Evolutionary conservation across 2,329 filamentous ascomycete genomes (phyloP), one percentile per base, ranked within the genome.

Genomic region (Beauveria sp.): DNA sequence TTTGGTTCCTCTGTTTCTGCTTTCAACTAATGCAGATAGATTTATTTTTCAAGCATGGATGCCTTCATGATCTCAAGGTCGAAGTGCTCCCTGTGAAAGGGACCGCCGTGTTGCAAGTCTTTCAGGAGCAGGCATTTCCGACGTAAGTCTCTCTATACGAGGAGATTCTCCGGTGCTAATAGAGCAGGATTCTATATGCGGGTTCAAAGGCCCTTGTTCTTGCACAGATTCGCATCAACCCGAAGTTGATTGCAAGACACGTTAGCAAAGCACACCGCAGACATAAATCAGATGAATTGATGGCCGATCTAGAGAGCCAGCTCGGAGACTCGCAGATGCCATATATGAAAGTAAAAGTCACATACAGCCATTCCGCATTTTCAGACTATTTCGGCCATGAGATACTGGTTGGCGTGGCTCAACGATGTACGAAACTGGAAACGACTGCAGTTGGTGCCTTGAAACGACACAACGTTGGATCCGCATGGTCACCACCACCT

Each of bases 281-380:
- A 37, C 73, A 77, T 52, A 77, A 73, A 44, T 79, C 84, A 0
- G 82, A 86, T 14, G 76, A 81, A 46, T 72, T 87, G 37, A 83
- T 88, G 18, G 77, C 82, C 26, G 82, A 86, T 61, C 73, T 87
- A 12, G 82, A 87, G 66, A 72, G 75, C 34, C 78, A 85, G 60
- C 77, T 87, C 3, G 82, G 83, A 34, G 74, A 76, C 57, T 73
- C 73, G 3, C 70, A 70, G 22, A 75, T 75, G 18, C 75, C 79
- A 40, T 86, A 83, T 64, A 70, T 86, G 55, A 76, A 76, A 3
- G 73, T 86, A 18, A 73, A 74, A 22, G 65, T 87, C 8, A 78
- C 73, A 7, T 87, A 86, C 66, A 74, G 75, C 2, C 83, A 87
- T 66, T 83, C 84, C 0, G 80, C 77, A 0, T 85, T 86, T 67